Percentiles rank a stretch among this genome's conserved stretches.
These are phyloP conservation scores for Podila clonocystis DNA, from an alignment of 192 early-diverging fungal genomes.

Conservation along the genomic window DNA sequence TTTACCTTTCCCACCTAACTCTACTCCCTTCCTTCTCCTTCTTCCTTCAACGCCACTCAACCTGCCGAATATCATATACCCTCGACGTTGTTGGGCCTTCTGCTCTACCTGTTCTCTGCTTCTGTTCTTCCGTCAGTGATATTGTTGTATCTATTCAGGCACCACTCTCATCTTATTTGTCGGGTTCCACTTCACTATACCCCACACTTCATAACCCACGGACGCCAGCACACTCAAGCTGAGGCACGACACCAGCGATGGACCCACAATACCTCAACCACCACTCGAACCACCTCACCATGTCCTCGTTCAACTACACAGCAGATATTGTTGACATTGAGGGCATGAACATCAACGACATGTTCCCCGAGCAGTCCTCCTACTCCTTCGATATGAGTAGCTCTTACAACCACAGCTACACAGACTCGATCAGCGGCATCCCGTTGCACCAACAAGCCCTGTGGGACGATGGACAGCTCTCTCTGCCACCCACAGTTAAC, in stretches of 20 bases:
- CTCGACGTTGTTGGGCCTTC: too few species aligned
- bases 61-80: too few species aligned
- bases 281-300: neutral
- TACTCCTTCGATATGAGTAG: constrained; percentile 39
- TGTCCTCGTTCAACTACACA: constrained; percentile 38
- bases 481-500: constrained; percentile 17
- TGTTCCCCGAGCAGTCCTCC: constrained; percentile 41
- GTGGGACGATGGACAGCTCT: constrained; percentile 47
- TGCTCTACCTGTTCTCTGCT: too few species aligned
- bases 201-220: neutral
- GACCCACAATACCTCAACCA: neutral
- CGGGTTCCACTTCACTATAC: too few species aligned
- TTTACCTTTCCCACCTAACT: too few species aligned
- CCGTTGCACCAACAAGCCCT: constrained; percentile 40
- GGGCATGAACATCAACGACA: constrained; percentile 51
- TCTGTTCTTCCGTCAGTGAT: too few species aligned
- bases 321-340: constrained; percentile 45
- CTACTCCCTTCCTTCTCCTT: too few species aligned
- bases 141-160: too few species aligned
- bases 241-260: neutral
- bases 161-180: too few species aligned
- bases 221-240: neutral
- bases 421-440: constrained; percentile 43
- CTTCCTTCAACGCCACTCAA: too few species aligned
- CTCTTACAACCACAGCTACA: constrained; percentile 44